Base-by-base conservation (phyloP, 2,329 filamentous ascomycete genomes). In the Pseudogymnoascus sp. region DNA sequence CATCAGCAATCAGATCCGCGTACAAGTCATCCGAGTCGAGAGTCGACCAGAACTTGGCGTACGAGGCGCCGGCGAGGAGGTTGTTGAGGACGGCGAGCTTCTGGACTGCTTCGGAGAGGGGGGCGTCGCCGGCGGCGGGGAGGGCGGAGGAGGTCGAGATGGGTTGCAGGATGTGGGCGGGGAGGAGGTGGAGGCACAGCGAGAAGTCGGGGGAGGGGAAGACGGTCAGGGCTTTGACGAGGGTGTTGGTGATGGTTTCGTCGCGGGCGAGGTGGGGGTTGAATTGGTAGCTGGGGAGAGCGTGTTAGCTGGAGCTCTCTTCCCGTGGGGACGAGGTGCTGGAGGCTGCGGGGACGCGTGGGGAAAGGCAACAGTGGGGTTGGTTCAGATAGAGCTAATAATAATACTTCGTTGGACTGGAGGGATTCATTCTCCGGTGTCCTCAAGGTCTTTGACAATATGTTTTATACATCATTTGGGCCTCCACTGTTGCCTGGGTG, bases 221-320 rank as follows among this genome's bases (percentile, higher is more conserved):
- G 80, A 96, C 90, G 71, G 93, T 96, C 75, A 99, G 87, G 70
- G 93, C 85, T 83, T 97, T 99, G 82, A 96, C 93, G 76, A 99
- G 91, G 80, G 97, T 90, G 84, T 97, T 97, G 83, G 95, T 97
- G 78, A 95, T 92, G 74, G 93, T 91, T 79, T 99, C 95, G 75
- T 96, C 90, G 81, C 95, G 93, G 75, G 93, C 87, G 71, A 96
- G 91, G 82, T 97, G 93, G 62, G 95, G 95, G 86, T 99, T 99
- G 81, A 99, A 96, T 81, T 99, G 96, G 84, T 99, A 99, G 69
- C 95, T 99, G 71, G 66, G 60, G 64, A 67, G 65, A 65, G 61
- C 10, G 8, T 14, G 61, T 62, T 61, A 37, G 63, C 29, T 34
- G n/a, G 57, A 36, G 62, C 34, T 37, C n/a, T n/a, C 21, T 40